These are phyloP conservation scores for Penicillium fimorum DNA, from an alignment of 495 filamentous ascomycete genomes.

Conservation along the genomic window DNA sequence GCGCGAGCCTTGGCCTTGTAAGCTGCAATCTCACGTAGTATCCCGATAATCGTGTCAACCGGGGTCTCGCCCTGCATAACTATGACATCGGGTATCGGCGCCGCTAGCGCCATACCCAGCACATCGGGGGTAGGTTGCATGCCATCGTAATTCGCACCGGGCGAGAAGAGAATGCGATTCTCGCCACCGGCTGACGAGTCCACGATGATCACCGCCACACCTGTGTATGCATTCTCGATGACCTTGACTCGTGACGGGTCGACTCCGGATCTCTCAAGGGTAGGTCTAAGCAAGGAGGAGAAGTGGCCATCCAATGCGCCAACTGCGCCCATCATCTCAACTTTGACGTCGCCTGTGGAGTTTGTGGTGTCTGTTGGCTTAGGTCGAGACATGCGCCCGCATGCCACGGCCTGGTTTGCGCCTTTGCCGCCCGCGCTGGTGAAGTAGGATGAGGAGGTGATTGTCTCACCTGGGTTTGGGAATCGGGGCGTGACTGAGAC, in stretches of 20 bases:
- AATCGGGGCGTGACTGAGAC: conserved; percentile 82
- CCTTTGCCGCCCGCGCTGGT: conserved; percentile 90
- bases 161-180: conserved; percentile 81
- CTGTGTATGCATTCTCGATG: conserved; percentile 59
- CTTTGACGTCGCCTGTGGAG: conserved; percentile 48
- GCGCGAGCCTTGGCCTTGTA: conserved; percentile 45
- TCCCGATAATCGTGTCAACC: conserved; percentile 63
- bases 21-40: conserved; percentile 45
- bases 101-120: conserved; percentile 35
- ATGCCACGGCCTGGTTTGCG: conserved; percentile 91
- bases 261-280: conserved; percentile 59
- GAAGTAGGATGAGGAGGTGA: conserved; percentile 74
- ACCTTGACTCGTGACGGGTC: conserved; percentile 54
- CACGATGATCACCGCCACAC: conserved; percentile 80
- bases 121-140: conserved; percentile 43
- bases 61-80: conserved; percentile 92
- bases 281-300: conserved; percentile 36
- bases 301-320: conserved; percentile 59
- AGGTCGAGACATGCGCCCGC: conserved; percentile 58
- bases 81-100: conserved; percentile 59
- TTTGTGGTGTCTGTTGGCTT: conserved; percentile 24
- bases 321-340: conserved; percentile 82
- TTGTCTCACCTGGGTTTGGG: conserved; percentile 80
- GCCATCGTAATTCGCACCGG: conserved; percentile 71
- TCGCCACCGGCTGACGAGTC: conserved; percentile 74